Evolutionary conservation across 495 filamentous ascomycete genomes (phyloP).

Genomic region (Penicillium lividum): DNA sequence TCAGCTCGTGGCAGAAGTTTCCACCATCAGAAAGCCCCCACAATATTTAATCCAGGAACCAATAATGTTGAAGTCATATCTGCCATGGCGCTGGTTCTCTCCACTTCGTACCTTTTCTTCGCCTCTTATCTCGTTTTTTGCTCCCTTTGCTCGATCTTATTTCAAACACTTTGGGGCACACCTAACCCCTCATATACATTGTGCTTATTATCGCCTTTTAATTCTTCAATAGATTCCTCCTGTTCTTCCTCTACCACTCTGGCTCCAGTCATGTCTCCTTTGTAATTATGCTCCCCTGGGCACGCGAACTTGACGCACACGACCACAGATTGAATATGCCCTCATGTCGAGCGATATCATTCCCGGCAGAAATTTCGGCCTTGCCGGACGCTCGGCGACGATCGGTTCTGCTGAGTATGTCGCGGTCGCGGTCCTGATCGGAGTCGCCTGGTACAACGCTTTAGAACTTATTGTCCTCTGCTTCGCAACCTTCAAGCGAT

Average conservation of each 20-base stretch:
- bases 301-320: background rate
- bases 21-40: conserved; percentile 1
- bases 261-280: conserved; percentile 1
- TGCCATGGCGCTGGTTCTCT: conserved; percentile 6
- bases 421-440: conserved; percentile 38
- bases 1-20: background rate
- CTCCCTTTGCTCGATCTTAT: background rate
- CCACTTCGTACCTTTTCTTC: conserved; percentile 23
- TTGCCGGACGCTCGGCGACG: conserved; percentile 28
- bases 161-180: background rate
- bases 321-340: conserved; percentile 19
- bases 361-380: conserved; percentile 15
- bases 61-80: conserved; percentile 4
- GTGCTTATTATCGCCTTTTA: background rate
- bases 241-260: background rate
- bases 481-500: conserved; percentile 51
- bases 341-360: conserved; percentile 25
- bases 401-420: conserved; percentile 18
- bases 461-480: conserved; percentile 51
- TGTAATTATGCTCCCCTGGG: conserved; percentile 10
- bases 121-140: conserved; percentile 15
- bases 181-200: conserved; percentile 1
- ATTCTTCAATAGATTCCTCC: background rate
- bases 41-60: background rate
- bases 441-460: conserved; percentile 50